A percentile compares a stretch with the other conserved stretches of the same genome.
phyloP scores from a whole-genome alignment of 805 yeast genomes.

The Saccharomycopsis fodiens region DNA sequence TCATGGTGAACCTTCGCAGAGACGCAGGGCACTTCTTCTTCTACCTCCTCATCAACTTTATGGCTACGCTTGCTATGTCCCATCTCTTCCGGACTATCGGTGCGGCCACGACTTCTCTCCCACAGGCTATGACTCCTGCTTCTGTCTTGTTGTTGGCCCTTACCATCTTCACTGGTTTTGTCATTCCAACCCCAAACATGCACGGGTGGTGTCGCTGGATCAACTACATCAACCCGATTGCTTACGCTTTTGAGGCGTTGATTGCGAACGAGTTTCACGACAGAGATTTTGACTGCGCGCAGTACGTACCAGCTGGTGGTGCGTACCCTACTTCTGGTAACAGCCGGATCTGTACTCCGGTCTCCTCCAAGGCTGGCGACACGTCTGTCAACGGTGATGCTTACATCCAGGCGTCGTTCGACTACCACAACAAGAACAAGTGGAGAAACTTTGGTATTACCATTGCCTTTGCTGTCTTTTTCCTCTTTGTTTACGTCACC shows the following conservation, averaged over 20 bases:
- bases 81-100: constrained; percentile 35
- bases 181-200: constrained; percentile 36
- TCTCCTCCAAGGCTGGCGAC: constrained; percentile 44
- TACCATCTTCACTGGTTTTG: constrained; percentile 36
- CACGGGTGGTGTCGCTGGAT: constrained; percentile 43
- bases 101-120: constrained; percentile 31
- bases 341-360: constrained; percentile 38
- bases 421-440: constrained; percentile 37
- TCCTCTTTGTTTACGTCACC: constrained; percentile 40
- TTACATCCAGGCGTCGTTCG: constrained; percentile 35
- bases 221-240: constrained; percentile 36
- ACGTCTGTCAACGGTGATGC: constrained; percentile 39
- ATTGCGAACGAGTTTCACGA: constrained; percentile 37
- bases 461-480: constrained; percentile 43
- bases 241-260: constrained; percentile 37
- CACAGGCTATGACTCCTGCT: constrained; percentile 40
- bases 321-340: constrained; percentile 29
- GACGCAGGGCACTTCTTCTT: constrained; percentile 48
- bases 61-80: constrained; percentile 38
- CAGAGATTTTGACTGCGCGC: constrained; percentile 30
- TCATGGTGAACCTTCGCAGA: constrained; percentile 46
- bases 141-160: constrained; percentile 32
- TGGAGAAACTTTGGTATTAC: constrained; percentile 63
- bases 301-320: constrained; percentile 37
- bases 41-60: constrained; percentile 36